Conservation (phyloP, 164 flowering plant genomes). For the Santalum album region DNA sequence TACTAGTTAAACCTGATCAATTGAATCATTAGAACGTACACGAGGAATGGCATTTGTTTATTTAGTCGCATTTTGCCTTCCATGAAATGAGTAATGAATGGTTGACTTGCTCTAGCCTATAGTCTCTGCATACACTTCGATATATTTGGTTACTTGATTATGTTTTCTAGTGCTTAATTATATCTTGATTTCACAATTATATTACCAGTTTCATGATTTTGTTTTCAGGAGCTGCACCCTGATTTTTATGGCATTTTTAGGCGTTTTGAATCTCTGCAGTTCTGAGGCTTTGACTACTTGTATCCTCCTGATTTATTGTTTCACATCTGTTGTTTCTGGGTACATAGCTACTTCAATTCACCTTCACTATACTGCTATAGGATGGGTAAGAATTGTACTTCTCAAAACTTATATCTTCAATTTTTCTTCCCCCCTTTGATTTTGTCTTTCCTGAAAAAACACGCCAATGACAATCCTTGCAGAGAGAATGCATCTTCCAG, state of each 20-base stretch:
- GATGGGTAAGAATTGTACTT: slow-evolving; percentile 7
- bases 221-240: not conserved
- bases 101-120: too few relatives aligned
- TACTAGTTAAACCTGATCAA: too few relatives aligned
- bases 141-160: too few relatives aligned
- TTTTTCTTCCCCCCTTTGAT: not conserved
- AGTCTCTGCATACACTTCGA: too few relatives aligned
- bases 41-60: too few relatives aligned
- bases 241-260: not conserved
- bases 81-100: too few relatives aligned
- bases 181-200: not conserved
- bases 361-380: not conserved
- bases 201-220: not conserved
- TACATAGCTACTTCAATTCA: slow-evolving; percentile 6
- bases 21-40: too few relatives aligned
- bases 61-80: too few relatives aligned
- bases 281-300: not conserved
- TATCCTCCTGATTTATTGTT: not conserved
- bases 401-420: not conserved
- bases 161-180: too few relatives aligned
- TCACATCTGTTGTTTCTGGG: slow-evolving; percentile 4
- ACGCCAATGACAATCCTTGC: too few relatives aligned
- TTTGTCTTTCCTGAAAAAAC: not conserved
- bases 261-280: not conserved
- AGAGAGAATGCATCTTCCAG: not conserved